Percentiles rank a stretch among this genome's conserved stretches.
These are phyloP conservation scores for Hypoxylon cercidicola DNA, from an alignment of 495 filamentous ascomycete species.

Conservation along the genomic window DNA sequence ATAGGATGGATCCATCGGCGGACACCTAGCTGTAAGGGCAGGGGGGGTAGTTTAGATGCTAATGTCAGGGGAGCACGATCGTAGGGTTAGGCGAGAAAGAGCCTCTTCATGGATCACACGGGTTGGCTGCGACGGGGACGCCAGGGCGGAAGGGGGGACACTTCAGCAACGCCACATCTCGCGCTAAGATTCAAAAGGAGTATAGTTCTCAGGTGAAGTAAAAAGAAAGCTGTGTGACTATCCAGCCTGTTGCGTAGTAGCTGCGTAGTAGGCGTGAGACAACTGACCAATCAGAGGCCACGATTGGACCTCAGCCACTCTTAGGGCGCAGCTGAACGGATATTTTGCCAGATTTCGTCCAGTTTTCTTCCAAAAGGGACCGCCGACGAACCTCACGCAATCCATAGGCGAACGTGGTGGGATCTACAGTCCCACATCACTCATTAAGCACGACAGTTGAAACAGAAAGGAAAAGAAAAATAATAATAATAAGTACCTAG, in stretches of 20 bases:
- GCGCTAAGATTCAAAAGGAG: constrained; percentile 41
- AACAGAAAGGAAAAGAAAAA: constrained; percentile 12
- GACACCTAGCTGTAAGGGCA: constrained; percentile 15
- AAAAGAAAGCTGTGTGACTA: constrained; percentile 36
- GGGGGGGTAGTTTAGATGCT: constrained; percentile 14
- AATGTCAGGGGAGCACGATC: constrained; percentile 29
- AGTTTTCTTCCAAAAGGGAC: constrained; percentile 13
- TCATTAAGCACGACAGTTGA: constrained; percentile 19
- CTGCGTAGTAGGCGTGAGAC: constrained; percentile 18
- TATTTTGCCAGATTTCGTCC: constrained; percentile 28
- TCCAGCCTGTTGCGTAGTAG: constrained; percentile 26
- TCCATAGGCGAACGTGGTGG: constrained; percentile 11
- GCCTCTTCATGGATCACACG: constrained; percentile 31
- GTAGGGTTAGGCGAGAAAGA: constrained; percentile 39
- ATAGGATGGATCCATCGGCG: constrained; percentile 31
- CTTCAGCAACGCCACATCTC: constrained; percentile 47
- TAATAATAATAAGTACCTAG: constrained; percentile 14
- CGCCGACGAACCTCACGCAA: constrained; percentile 12
- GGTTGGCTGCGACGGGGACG: constrained; percentile 27
- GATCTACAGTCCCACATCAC: constrained; percentile 38
- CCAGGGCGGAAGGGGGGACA: constrained; percentile 11
- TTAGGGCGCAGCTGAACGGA: constrained; percentile 45
- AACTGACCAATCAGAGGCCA: constrained; percentile 32
- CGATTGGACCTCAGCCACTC: constrained; percentile 37
- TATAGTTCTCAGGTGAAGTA: constrained; percentile 44